Base-by-base conservation (phyloP, 495 filamentous ascomycete species). In the Parachaetomium inaequale region DNA sequence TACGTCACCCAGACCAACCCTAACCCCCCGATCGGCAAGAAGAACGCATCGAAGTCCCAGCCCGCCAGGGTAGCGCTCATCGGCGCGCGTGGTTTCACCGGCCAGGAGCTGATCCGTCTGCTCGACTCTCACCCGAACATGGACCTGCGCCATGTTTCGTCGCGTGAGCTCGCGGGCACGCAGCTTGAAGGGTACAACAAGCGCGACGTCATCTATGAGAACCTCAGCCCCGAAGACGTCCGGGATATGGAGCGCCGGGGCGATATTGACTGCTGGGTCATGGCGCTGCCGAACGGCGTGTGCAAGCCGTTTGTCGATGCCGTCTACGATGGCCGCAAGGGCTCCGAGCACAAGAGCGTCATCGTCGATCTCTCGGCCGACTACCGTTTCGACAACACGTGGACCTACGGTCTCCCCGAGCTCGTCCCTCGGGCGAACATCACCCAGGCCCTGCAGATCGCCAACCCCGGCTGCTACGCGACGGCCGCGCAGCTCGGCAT, bases 241-340 rank as follows among this genome's bases (percentile, higher is more conserved):
- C 86, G 89, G 55, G 85, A 87, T 57, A 95, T 97, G 91, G 91
- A 93, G 65, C 86, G 90, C 70, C 87, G 88, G 46, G 89, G 89
- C n/a, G 88, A 94, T 56, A 90, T 98, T 57, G 94, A 98, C 79
- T 95, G 92, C 78, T 98, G 92, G 92, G 91, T 98, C 36, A 96
- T 98, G 92, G 94, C 94, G 40, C 83, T 98, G 29, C 94, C 94
- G 14, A 98, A 98, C 69, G 94, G 94, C 53, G 92, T 98, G 59
- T 96, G 92, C 82, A 91, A 93, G 78, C 94, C 94, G 2, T 98
- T 89, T 68, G 91, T 98, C 15, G 92, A 98, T 64, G 93, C 94
- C 29, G 85, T 98, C 50, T 84, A 93, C 69, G 85, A 89, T 73
- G 85, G 83, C 38, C 82, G 84, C 55, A 76, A 76, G 64, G 73